Conservation (phyloP, 495 filamentous ascomycete species). For the Penicillium samsonianum region DNA sequence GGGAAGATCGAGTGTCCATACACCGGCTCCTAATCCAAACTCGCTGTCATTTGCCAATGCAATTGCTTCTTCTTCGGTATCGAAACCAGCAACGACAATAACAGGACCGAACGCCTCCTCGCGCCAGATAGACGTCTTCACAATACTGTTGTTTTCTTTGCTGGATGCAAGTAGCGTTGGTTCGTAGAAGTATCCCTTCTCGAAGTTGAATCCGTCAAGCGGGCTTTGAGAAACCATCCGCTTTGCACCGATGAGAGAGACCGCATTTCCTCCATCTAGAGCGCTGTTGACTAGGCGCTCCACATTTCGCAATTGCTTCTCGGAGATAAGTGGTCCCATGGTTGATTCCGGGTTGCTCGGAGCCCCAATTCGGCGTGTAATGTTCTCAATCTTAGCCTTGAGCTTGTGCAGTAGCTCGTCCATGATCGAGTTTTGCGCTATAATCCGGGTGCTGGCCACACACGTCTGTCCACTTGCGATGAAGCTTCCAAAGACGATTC, state of each 20-base stretch:
- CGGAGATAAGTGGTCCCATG: conserved; percentile 29
- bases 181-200: conserved; percentile 58
- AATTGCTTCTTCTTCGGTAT: conserved; percentile 43
- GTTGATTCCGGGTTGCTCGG: conserved; percentile 20
- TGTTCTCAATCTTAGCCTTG: conserved; percentile 44
- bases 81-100: conserved; percentile 42
- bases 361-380: conserved; percentile 35
- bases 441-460: conserved; percentile 59
- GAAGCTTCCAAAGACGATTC: conserved; percentile 59
- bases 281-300: conserved; percentile 33
- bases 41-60: conserved; percentile 43
- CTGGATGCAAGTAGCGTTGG: conserved; percentile 52
- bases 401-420: conserved; percentile 32
- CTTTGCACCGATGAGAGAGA: conserved; percentile 36
- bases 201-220: conserved; percentile 25
- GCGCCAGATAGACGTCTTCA: conserved; percentile 32
- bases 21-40: conserved; percentile 43
- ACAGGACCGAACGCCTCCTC: conserved; percentile 55
- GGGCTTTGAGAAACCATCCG: conserved; percentile 29
- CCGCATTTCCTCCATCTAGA: conserved; percentile 26
- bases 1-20: conserved; percentile 56
- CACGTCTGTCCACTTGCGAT: conserved; percentile 64
- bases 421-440: conserved; percentile 53
- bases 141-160: conserved; percentile 7
- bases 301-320: conserved; percentile 21